A percentile compares a stretch with the other conserved stretches of the same genome.
These are phyloP conservation scores for Salix viminalis DNA, from an alignment of 345 rosid genomes.

Conservation along the genomic window DNA sequence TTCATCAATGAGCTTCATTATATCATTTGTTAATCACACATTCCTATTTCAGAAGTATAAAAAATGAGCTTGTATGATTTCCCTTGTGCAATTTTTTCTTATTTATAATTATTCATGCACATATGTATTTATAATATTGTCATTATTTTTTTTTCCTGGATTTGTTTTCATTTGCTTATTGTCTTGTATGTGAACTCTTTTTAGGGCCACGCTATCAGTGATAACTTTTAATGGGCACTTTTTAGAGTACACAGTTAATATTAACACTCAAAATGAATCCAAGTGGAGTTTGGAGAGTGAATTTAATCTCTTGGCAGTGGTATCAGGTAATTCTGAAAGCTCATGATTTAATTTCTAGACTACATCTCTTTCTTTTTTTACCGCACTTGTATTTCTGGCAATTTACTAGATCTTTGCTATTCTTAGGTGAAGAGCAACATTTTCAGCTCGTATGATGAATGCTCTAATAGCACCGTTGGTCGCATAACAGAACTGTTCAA, in stretches of 20 bases:
- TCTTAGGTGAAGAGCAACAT: slow-evolving; percentile 27
- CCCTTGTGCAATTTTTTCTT: not conserved
- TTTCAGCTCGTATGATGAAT: slow-evolving; percentile 25
- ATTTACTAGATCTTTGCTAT: not conserved
- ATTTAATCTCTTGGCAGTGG: slow-evolving; percentile 42
- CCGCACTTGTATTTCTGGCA: not conserved
- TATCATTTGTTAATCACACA: not conserved
- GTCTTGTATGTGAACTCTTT: slow-evolving; percentile 13
- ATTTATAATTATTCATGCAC: not conserved
- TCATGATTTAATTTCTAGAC: slow-evolving; percentile 1
- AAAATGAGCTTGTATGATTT: not conserved
- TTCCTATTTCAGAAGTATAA: not conserved
- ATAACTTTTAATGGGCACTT: slow-evolving; percentile 68
- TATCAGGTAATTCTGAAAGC: slow-evolving; percentile 17
- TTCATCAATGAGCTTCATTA: not conserved
- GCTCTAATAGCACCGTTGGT: not conserved
- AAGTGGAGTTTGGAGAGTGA: slow-evolving; percentile 70
- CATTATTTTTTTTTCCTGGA: not conserved
- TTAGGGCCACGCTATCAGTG: slow-evolving; percentile 61
- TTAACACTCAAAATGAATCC: slow-evolving; percentile 47
- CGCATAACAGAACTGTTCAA: not conserved
- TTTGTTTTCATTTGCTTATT: not conserved
- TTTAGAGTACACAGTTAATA: slow-evolving; percentile 59
- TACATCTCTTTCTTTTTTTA: not conserved
- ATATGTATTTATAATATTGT: not conserved